A percentile compares a stretch with the other conserved stretches of the same genome.
Evolutionary conservation across 2,329 filamentous ascomycete genomes (phyloP).

Genomic region (Microdochium bolleyi): DNA sequence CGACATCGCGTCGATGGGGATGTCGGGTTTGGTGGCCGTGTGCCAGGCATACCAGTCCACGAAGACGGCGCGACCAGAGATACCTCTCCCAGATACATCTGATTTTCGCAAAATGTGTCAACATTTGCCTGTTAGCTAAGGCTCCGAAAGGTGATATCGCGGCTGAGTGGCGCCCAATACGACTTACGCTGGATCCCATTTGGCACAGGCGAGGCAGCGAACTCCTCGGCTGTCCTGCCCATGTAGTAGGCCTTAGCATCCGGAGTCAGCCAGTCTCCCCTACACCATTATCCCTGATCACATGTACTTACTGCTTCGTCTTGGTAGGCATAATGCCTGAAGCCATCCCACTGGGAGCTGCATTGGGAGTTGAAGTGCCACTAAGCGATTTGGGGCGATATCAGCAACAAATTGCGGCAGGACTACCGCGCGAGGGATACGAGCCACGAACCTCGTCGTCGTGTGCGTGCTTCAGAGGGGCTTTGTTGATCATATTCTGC

Average conservation of each 20-base stretch:
- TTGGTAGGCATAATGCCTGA: constrained; percentile 21
- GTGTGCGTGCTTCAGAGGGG: constrained; percentile 26
- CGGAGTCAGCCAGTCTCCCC: too few species aligned
- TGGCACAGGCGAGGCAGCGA: neutral
- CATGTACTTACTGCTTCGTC: neutral
- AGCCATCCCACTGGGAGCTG: constrained; percentile 21
- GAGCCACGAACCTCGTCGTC: constrained; percentile 34
- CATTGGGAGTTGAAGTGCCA: constrained; percentile 29
- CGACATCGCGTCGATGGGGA: constrained; percentile 13
- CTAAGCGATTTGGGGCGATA: constrained; percentile 49
- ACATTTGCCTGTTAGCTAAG: neutral
- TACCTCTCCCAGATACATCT: constrained; percentile 17
- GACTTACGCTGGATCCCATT: neutral
- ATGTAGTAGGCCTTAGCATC: neutral
- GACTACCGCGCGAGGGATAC: constrained; percentile 47
- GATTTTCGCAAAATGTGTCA: neutral
- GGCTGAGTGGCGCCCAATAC: too few species aligned
- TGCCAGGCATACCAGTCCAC: constrained; percentile 28
- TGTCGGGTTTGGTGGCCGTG: constrained; percentile 20
- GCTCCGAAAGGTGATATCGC: neutral
- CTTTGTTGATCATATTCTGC: neutral
- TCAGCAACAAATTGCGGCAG: constrained; percentile 42
- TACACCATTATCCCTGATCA: neutral
- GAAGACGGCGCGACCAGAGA: constrained; percentile 29
- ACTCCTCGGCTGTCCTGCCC: neutral